Base-by-base conservation (phyloP, 306 rosid species). In the Prinsepia uniflora region DNA sequence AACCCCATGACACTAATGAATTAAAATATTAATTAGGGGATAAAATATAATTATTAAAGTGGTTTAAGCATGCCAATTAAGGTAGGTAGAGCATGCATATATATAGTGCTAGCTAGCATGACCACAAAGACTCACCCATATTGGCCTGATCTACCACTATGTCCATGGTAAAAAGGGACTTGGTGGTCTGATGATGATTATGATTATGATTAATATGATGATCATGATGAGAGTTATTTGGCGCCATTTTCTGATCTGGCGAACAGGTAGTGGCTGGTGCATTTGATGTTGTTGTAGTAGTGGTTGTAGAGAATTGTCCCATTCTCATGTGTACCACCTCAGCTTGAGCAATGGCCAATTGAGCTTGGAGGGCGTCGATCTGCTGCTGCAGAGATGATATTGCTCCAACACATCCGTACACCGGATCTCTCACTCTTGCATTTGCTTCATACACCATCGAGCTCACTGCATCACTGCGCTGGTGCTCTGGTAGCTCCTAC, bases 401-500 rank as follows among this genome's bases (percentile, higher is more conserved):
- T 55, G 98, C 96, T 69, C 98, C 98, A 7, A 88, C 98, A 46
- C 98, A 93, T 0, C 98, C 98, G 24, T 93, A 93, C 6, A 93
- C 97, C 0, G 98, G 98, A 62, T 93, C 97, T 72, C 94, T 76
- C 18, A 90, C 90, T n/a, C 98, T 79, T n/a, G 98, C 98, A 55
- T 93, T 85, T 1, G 98, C 98, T 75, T 93, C 98, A 42, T 93
- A 93, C 42, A 93, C 97, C 97, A 93, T 90, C 5, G 98, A 90
- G 70, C 96, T 93, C 50, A 93, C 98, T 1, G 98, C 98, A 65
- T 93, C 98, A 55, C 90, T 88, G n/a, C 97, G 36, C 43, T 93
- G 94, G 36, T 88, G 84, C 67, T 87, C 98, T 4, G 96, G 92
- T 39, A 93, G 63, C 63, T 93, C 98, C 98, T 93, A 80, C 13